Percentiles rank a stretch among this genome's conserved stretches.
Evolutionary conservation across 495 filamentous ascomycete genomes (phyloP).

Genomic region (Tuber borchii): DNA sequence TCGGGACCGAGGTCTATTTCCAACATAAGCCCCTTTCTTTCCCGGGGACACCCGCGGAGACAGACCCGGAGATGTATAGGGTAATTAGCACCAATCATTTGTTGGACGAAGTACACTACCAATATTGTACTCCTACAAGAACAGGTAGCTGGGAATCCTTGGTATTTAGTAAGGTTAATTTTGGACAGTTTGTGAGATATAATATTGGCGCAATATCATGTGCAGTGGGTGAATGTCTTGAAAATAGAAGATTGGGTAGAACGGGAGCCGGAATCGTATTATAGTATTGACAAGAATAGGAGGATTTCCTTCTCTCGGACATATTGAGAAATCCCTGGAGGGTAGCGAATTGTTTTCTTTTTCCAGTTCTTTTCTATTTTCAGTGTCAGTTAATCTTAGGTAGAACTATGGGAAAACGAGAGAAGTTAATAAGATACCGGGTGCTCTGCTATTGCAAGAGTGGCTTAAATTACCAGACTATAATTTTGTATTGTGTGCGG

Average conservation of each 20-base stretch:
- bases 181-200: too few relatives aligned
- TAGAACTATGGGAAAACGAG: not conserved
- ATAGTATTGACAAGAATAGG: not conserved
- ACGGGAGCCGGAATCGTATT: not conserved
- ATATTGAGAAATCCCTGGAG: not conserved
- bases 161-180: too few relatives aligned
- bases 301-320: not conserved
- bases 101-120: too few relatives aligned
- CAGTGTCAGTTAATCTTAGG: not conserved
- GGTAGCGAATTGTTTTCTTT: not conserved
- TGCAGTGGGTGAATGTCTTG: too few relatives aligned
- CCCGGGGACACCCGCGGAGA: not conserved
- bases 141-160: too few relatives aligned
- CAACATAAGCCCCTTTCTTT: too few relatives aligned
- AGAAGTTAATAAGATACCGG: not conserved
- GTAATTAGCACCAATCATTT: too few relatives aligned
- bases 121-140: too few relatives aligned
- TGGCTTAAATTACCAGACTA: not conserved
- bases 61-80: not conserved
- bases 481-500: not conserved
- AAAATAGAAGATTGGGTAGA: too few relatives aligned
- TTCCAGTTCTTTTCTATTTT: not conserved
- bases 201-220: too few relatives aligned
- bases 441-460: not conserved
- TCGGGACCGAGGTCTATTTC: too few relatives aligned